Evolutionary conservation across 495 filamentous ascomycete genomes (phyloP).

Genomic region (Penicillium cinerascens): DNA sequence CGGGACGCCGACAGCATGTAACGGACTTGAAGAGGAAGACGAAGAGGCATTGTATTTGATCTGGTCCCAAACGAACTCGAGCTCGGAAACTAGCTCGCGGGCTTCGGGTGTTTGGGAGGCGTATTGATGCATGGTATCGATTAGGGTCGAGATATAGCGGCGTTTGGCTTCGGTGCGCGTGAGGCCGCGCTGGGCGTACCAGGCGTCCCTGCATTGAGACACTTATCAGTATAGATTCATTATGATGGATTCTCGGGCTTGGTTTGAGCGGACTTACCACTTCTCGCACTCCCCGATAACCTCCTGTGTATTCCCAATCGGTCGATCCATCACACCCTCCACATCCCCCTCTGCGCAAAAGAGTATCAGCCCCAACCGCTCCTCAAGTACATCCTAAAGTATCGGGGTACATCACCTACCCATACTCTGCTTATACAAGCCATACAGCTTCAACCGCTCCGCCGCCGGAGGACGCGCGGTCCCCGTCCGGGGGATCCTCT

Average conservation of each 20-base stretch:
- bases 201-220: conserved; percentile 65
- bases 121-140: conserved; percentile 94
- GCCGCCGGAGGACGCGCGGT: conserved; percentile 79
- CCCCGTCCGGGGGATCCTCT: conserved; percentile 92
- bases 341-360: conserved; percentile 75
- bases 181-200: conserved; percentile 78
- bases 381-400: not conserved
- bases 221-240: not conserved
- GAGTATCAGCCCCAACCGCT: conserved; percentile 1
- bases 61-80: conserved; percentile 98
- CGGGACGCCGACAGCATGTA: conserved; percentile 32
- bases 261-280: conserved; percentile 40
- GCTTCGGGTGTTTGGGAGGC: conserved; percentile 81
- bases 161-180: conserved; percentile 91
- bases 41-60: conserved; percentile 78
- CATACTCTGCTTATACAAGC: conserved; percentile 98
- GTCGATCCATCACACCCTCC: conserved; percentile 84
- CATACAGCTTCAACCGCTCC: conserved; percentile 89
- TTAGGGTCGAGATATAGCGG: conserved; percentile 85
- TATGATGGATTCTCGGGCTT: not conserved
- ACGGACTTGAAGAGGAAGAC: conserved; percentile 51
- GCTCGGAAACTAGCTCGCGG: conserved; percentile 81
- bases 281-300: conserved; percentile 57
- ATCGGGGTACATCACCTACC: conserved; percentile 39
- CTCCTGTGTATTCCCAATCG: conserved; percentile 54